phyloP scores from a whole-genome alignment of 2,329 filamentous ascomycete species.

The Mycosphaerella arachidis region DNA sequence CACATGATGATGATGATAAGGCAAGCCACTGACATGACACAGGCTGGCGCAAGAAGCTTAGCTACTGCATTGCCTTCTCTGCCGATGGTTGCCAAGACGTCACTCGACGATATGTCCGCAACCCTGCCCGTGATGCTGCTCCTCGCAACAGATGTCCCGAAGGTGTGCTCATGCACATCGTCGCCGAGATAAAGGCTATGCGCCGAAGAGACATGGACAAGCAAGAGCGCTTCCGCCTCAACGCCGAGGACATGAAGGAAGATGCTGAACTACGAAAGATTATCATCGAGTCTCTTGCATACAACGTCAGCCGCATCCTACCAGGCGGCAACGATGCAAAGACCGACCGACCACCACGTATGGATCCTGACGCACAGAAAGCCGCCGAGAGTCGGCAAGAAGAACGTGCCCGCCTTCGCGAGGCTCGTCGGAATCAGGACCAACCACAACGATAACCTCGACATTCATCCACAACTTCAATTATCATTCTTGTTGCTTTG shows the following conservation, averaged over 20 bases:
- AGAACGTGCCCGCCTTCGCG: conserved; percentile 24
- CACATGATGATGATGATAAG: background rate
- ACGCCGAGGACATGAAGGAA: conserved; percentile 74
- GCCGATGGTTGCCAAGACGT: conserved; percentile 73
- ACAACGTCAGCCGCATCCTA: conserved; percentile 65
- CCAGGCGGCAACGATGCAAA: conserved; percentile 41
- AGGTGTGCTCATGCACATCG: conserved; percentile 83
- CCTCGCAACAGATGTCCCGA: conserved; percentile 78
- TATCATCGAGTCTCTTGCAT: conserved; percentile 68
- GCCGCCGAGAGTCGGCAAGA: conserved; percentile 43
- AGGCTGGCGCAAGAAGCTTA: conserved; percentile 93
- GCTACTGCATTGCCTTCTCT: conserved; percentile 94
- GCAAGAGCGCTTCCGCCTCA: conserved; percentile 73
- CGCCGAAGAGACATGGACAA: conserved; percentile 81
- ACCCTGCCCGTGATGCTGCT: conserved; percentile 63
- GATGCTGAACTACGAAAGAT: conserved; percentile 70
- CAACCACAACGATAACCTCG: conserved; percentile 18
- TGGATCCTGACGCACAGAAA: conserved; percentile 46
- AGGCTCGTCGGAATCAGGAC: conserved; percentile 32
- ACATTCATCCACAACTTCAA: conserved; percentile 2
- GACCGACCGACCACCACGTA: conserved; percentile 24
- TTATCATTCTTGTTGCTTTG: conserved; percentile 7
- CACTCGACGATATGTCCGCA: conserved; percentile 65
- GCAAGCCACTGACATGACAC: conserved; percentile 16
- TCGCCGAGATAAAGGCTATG: conserved; percentile 83